Conservation (phyloP, 192 early-diverging fungal genomes). For the Irineochytrium annulatum region DNA sequence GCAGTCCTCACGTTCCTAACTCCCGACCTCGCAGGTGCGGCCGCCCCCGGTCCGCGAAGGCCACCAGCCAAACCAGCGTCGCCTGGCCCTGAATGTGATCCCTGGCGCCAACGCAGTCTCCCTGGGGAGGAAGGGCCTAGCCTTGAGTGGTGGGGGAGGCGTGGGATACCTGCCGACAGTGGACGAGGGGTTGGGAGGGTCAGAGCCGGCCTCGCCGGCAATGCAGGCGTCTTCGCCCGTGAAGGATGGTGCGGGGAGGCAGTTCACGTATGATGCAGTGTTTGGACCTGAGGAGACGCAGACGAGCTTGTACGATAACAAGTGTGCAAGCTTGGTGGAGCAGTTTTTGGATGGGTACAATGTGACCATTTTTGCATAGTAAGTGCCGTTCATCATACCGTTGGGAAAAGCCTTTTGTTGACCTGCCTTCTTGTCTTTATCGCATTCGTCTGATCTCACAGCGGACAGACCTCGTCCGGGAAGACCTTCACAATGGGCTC, state of each 20-base stretch:
- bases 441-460: not conserved
- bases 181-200: too few relatives aligned
- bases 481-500: constrained; percentile 59
- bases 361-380: constrained; percentile 83
- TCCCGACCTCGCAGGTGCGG: too few relatives aligned
- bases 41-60: too few relatives aligned
- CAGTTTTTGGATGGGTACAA: constrained; percentile 92
- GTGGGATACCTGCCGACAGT: too few relatives aligned
- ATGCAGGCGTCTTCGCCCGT: too few relatives aligned
- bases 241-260: constrained; percentile 9
- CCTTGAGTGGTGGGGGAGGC: too few relatives aligned
- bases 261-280: constrained; percentile 67
- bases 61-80: too few relatives aligned
- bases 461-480: constrained; percentile 50
- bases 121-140: too few relatives aligned
- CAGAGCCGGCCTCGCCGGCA: too few relatives aligned
- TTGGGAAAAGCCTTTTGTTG: not conserved
- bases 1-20: too few relatives aligned
- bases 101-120: too few relatives aligned
- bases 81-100: too few relatives aligned
- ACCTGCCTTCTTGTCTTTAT: not conserved
- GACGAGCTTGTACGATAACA: constrained; percentile 52
- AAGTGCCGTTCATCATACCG: not conserved
- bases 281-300: constrained; percentile 55
- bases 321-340: constrained; percentile 54